Conservation (phyloP, 176 grass and related monocot species). For the Carex kokanica region DNA sequence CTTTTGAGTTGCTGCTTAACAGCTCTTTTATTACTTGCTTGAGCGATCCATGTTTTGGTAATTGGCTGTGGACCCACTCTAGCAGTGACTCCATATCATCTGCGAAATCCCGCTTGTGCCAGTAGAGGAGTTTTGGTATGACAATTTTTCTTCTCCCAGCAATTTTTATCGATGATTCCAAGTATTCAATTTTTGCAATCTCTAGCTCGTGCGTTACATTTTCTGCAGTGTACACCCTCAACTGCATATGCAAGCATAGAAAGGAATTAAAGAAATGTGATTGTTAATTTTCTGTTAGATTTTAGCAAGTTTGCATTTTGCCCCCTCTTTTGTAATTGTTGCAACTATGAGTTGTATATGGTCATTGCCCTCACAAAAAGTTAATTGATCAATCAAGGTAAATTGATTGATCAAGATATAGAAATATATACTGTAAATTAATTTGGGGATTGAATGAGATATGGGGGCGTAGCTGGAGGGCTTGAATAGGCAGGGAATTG, state of each 20-base stretch:
- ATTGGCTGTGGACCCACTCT: slow-evolving; percentile 95
- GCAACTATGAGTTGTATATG: no score
- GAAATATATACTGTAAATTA: no score
- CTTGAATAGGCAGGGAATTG: no score
- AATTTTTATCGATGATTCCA: slow-evolving; percentile 55
- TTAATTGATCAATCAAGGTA: no score
- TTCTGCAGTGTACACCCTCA: slow-evolving; percentile 77
- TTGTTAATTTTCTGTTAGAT: neutral
- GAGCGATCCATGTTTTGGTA: slow-evolving; percentile 40
- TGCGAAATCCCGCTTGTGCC: slow-evolving; percentile 92
- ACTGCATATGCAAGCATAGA: slow-evolving; percentile 32
- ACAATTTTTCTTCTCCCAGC: slow-evolving; percentile 41
- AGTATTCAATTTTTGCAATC: slow-evolving; percentile 71
- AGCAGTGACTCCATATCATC: slow-evolving; percentile 80
- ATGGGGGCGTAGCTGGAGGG: no score
- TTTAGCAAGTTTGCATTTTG: neutral
- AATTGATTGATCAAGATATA: no score
- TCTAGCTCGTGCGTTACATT: slow-evolving; percentile 79
- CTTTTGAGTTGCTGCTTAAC: slow-evolving; percentile 32
- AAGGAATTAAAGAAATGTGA: neutral
- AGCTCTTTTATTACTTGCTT: slow-evolving; percentile 65
- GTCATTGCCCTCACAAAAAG: no score
- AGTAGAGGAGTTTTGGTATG: slow-evolving; percentile 73
- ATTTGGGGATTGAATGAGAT: no score
- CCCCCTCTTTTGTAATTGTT: neutral